These are phyloP conservation scores for Alternaria sp. DNA, from an alignment of 2,329 filamentous ascomycete genomes.

Conservation along the genomic window DNA sequence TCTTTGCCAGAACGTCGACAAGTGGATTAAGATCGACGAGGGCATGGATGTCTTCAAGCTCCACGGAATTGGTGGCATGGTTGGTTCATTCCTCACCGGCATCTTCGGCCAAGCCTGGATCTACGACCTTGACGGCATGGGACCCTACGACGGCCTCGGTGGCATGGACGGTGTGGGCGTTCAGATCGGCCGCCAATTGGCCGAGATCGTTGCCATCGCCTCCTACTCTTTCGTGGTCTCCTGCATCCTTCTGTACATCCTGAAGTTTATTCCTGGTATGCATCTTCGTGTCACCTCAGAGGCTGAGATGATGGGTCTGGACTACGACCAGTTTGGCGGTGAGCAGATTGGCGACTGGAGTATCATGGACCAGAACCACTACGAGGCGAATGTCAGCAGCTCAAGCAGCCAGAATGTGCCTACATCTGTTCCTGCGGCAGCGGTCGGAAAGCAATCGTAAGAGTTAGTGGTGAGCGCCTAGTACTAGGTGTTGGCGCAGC, in stretches of 20 bases:
- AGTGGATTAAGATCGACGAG: slow-evolving; percentile 63
- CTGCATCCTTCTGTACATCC: slow-evolving; percentile 57
- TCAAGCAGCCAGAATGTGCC: slow-evolving; percentile 31
- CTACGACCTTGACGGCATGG: slow-evolving; percentile 57
- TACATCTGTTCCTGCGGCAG: background rate
- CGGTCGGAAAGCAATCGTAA: slow-evolving; percentile 15
- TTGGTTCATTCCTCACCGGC: slow-evolving; percentile 64
- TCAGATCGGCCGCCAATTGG: slow-evolving; percentile 63
- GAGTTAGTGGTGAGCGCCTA: background rate
- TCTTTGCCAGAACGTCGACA: slow-evolving; percentile 58
- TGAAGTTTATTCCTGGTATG: slow-evolving; percentile 63
- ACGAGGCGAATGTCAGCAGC: slow-evolving; percentile 25
- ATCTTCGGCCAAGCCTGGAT: slow-evolving; percentile 61
- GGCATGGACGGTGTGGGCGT: slow-evolving; percentile 62
- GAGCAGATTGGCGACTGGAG: slow-evolving; percentile 63
- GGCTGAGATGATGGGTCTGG: slow-evolving; percentile 61
- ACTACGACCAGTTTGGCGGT: slow-evolving; percentile 63
- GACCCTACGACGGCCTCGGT: slow-evolving; percentile 53
- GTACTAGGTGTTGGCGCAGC: background rate
- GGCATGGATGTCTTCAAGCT: slow-evolving; percentile 67
- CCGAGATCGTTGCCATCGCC: slow-evolving; percentile 62
- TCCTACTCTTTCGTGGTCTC: slow-evolving; percentile 61
- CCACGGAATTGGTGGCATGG: slow-evolving; percentile 64
- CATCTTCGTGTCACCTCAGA: slow-evolving; percentile 62
- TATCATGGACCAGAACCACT: slow-evolving; percentile 41